Conservation (phyloP, 306 rosid genomes). For the Clitoria ternatea region DNA sequence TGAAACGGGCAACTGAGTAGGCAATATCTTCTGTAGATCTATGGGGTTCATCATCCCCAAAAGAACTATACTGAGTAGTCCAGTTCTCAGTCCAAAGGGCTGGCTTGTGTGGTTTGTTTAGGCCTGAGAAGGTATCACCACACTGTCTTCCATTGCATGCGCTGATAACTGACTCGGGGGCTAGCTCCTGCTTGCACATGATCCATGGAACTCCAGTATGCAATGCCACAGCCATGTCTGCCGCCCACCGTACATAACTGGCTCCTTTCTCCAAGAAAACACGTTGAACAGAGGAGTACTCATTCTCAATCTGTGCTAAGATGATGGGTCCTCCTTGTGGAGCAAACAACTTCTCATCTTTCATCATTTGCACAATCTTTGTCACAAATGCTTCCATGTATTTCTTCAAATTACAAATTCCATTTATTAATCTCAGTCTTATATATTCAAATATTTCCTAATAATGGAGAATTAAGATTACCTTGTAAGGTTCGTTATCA, state of each 20-base stretch:
- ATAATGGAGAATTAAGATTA: slow-evolving; percentile 7
- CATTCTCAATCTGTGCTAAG: slow-evolving; percentile 89
- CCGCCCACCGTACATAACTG: slow-evolving; percentile 78
- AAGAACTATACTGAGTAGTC: slow-evolving; percentile 87
- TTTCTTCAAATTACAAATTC: slow-evolving; percentile 27
- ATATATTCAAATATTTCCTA: not conserved
- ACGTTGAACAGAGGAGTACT: slow-evolving; percentile 74
- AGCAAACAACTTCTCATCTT: slow-evolving; percentile 61
- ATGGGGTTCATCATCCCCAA: slow-evolving; percentile 73
- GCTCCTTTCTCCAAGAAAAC: slow-evolving; percentile 54
- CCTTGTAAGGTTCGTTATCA: slow-evolving; percentile 70
- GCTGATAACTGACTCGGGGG: slow-evolving; percentile 90
- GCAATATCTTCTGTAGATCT: slow-evolving; percentile 95
- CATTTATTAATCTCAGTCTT: not conserved
- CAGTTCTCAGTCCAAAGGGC: slow-evolving; percentile 91
- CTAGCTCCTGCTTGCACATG: slow-evolving; percentile 94
- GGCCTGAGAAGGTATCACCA: slow-evolving; percentile 90
- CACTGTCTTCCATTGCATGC: slow-evolving; percentile 97
- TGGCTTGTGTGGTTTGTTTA: slow-evolving; percentile 89
- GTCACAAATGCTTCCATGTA: slow-evolving; percentile 56
- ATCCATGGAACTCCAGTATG: slow-evolving; percentile 77
- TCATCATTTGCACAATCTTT: slow-evolving; percentile 53
- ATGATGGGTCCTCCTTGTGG: slow-evolving; percentile 91
- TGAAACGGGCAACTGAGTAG: slow-evolving; percentile 73
- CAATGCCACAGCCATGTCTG: slow-evolving; percentile 50